phyloP scores from a whole-genome alignment of 2,329 filamentous ascomycete genomes.

The Hymenoscyphus scutula region DNA sequence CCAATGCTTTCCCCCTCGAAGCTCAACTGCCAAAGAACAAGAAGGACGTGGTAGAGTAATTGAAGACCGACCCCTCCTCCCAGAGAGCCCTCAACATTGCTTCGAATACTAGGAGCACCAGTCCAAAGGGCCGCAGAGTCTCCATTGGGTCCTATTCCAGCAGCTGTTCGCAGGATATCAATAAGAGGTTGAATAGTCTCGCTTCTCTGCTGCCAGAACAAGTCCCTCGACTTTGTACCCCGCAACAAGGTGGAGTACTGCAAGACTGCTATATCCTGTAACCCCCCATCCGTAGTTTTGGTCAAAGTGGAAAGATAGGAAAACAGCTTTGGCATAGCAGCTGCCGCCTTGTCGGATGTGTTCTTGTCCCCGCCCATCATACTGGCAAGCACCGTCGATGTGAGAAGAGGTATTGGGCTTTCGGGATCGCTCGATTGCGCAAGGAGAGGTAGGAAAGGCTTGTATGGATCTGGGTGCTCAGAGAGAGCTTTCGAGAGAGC shows the following conservation, averaged over 20 bases:
- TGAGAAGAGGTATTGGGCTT: constrained; percentile 84
- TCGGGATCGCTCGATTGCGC: constrained; percentile 70
- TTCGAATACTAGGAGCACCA: constrained; percentile 51
- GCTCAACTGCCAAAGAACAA: constrained; percentile 94
- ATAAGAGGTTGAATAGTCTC: constrained; percentile 82
- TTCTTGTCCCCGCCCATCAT: constrained; percentile 67
- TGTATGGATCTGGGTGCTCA: constrained; percentile 72
- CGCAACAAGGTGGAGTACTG: constrained; percentile 84
- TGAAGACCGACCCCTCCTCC: constrained; percentile 88
- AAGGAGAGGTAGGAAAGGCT: constrained; percentile 80
- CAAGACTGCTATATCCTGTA: constrained; percentile 94
- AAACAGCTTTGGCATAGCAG: constrained; percentile 76
- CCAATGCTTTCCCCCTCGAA: constrained; percentile 78
- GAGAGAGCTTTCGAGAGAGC: constrained; percentile 74
- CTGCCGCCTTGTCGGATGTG: constrained; percentile 59
- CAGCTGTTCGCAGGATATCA: constrained; percentile 77
- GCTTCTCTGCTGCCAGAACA: constrained; percentile 89
- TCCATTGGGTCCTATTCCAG: constrained; percentile 65
- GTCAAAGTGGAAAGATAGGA: constrained; percentile 81
- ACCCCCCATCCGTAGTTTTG: constrained; percentile 80
- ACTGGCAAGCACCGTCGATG: constrained; percentile 79
- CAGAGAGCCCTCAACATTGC: constrained; percentile 55
- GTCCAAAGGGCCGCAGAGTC: constrained; percentile 62
- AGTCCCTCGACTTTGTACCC: constrained; percentile 67
- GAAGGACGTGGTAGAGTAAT: constrained; percentile 86